Evolutionary conservation across 148 eudicot genomes (phyloP).

Genomic region (Euryodendron excelsum): DNA sequence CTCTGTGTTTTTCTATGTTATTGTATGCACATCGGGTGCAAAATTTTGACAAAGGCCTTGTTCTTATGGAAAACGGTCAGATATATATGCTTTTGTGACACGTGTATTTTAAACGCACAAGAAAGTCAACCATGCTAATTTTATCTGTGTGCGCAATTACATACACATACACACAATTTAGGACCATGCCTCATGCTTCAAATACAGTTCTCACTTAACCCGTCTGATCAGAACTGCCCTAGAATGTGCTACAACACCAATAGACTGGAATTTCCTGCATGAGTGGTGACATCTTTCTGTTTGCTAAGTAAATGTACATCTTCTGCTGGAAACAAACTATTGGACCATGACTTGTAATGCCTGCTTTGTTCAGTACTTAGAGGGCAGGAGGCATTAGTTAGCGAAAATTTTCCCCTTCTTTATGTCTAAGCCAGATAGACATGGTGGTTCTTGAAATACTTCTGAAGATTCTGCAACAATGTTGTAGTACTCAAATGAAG

Average conservation of each 20-base stretch:
- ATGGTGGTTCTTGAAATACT: constrained; percentile 7
- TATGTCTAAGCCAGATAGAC: neutral
- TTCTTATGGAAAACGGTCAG: neutral
- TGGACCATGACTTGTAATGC: neutral
- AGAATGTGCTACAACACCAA: neutral
- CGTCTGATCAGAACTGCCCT: neutral
- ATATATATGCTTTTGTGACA: neutral
- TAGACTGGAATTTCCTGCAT: neutral
- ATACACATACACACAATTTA: neutral
- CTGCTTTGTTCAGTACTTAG: neutral
- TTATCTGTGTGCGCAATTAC: neutral
- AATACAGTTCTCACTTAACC: neutral
- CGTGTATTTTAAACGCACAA: neutral
- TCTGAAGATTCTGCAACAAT: neutral
- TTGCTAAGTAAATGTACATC: neutral
- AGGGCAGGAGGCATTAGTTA: neutral
- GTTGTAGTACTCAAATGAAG: neutral
- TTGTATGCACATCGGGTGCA: neutral
- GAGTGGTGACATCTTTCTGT: neutral
- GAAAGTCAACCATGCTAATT: neutral
- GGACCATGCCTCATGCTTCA: neutral
- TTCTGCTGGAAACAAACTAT: neutral
- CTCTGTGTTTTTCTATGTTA: neutral
- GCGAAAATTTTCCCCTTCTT: neutral
- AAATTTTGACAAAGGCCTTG: neutral